Conservation (phyloP, 139 green algal species). For the Monoraphidium neglectum region DNA sequence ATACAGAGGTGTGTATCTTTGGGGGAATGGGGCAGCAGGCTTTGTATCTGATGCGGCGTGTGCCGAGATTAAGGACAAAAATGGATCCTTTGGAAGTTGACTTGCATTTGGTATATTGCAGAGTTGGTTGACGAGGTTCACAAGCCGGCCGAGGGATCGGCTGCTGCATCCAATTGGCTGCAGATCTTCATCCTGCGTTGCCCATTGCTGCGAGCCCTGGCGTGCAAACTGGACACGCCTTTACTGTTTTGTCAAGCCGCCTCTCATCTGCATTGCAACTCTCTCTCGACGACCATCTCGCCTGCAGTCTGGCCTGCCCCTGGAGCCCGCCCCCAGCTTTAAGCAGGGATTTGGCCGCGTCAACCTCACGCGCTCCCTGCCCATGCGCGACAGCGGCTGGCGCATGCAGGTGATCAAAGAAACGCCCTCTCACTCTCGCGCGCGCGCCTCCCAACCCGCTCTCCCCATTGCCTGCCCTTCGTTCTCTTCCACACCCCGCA, state of each 20-base stretch:
- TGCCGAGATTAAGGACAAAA: neutral
- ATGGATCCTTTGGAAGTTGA: no score
- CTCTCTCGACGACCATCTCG: no score
- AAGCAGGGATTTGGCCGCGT: constrained; percentile 81
- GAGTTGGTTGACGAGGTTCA: neutral
- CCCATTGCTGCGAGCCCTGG: no score
- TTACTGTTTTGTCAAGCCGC: no score
- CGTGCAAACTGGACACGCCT: no score
- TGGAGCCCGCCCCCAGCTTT: constrained; percentile 68
- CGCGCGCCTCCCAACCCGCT: no score
- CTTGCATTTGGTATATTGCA: neutral
- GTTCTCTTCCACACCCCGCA: no score
- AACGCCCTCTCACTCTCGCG: neutral
- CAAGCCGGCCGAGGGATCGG: neutral
- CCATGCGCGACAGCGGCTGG: constrained; percentile 36
- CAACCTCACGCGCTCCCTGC: constrained; percentile 52
- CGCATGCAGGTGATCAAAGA: neutral
- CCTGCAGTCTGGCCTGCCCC: no score
- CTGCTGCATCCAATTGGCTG: no score
- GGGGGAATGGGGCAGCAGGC: constrained; percentile 5
- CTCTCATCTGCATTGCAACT: no score
- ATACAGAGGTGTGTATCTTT: constrained; percentile 38
- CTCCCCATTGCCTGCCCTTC: no score
- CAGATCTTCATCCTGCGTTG: no score
- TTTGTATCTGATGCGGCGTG: constrained; percentile 4